Base-by-base conservation (phyloP, 1,139 yeast species). In the Suhomyces choctaworum region DNA sequence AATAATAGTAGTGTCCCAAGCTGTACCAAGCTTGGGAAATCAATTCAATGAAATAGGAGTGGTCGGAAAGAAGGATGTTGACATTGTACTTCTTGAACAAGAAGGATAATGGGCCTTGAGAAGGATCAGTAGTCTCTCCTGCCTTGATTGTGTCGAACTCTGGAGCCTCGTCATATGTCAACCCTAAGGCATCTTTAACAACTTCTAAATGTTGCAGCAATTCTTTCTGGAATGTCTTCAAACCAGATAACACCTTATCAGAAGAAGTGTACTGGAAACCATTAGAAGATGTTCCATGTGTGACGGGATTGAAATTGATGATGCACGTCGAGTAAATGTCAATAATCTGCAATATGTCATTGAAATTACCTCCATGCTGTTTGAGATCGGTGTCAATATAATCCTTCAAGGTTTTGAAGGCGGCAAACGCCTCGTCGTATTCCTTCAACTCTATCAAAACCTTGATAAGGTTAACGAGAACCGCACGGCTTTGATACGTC, bases 341-440 rank as follows among this genome's bases (percentile, higher is more conserved):
- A 25, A 70, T 55, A n/a, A 68, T 56, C 7, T 62, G 48, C 27
- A 70, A 51, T 11, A 70, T 49, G 39, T 70, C 70, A 14, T 54
- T 52, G 22, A 65, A 51, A 12, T 46, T 33, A 2, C 73, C 73
- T 12, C 54, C 52, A 29, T 58, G 50, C 25, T 65, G 69, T 28
- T 59, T 59, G 40, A 61, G 56, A 16, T 65, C 70, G 29, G 60
- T 65, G 16, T 61, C 60, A 11, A 64, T 39, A 44, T 70, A 70
- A 22, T 50, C 50, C 5, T 57, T 48, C 39, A 60, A 68, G 1
- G 75, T 68, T 21, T 60, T 62, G 39, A 70, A 64, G 0, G 70
- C 74, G 5, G 70, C 71, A 37, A 64, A 55, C 0, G 76, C 76
- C 45, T 70, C 76, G 41, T 70, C 76, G 39, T 54, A 64, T 44